These are phyloP conservation scores for Schizothecium vesticola DNA, from an alignment of 495 filamentous ascomycete species.

Conservation along the genomic window DNA sequence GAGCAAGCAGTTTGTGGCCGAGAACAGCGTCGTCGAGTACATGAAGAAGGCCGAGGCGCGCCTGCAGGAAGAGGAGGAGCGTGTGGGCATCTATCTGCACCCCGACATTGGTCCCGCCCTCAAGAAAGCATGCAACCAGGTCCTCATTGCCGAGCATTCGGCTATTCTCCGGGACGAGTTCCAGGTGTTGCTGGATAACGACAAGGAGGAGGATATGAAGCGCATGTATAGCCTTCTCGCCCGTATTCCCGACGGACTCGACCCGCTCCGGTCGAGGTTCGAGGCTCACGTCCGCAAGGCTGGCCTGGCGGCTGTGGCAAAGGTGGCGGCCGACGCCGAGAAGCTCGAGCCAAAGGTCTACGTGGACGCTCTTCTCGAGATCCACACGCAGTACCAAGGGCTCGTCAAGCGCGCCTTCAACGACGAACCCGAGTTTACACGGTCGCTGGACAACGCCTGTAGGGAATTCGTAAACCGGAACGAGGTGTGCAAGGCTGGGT, in stretches of 20 bases:
- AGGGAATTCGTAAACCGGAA: slow-evolving; percentile 98
- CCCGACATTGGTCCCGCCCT: slow-evolving; percentile 77
- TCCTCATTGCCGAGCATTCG: slow-evolving; percentile 84
- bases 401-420: slow-evolving; percentile 90
- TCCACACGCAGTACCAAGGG: slow-evolving; percentile 86
- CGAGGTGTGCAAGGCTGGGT: slow-evolving; percentile 85
- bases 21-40: slow-evolving; percentile 98
- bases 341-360: slow-evolving; percentile 94
- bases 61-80: slow-evolving; percentile 90
- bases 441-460: slow-evolving; percentile 94
- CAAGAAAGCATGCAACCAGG: slow-evolving; percentile 81
- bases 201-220: slow-evolving; percentile 89
- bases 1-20: slow-evolving; percentile 87
- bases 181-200: slow-evolving; percentile 88
- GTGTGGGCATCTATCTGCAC: slow-evolving; percentile 87
- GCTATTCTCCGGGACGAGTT: slow-evolving; percentile 87
- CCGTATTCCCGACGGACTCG: slow-evolving; percentile 85
- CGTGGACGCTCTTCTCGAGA: slow-evolving; percentile 88
- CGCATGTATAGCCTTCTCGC: slow-evolving; percentile 93
- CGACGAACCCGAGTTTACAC: slow-evolving; percentile 93
- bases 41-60: slow-evolving; percentile 98
- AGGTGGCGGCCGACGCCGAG: slow-evolving; percentile 83
- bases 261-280: slow-evolving; percentile 82
- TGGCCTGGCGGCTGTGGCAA: slow-evolving; percentile 80
- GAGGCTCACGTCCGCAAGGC: slow-evolving; percentile 90